phyloP scores from a whole-genome alignment of 1,284 basidiomycete species.

The Dichomitus squalens region DNA sequence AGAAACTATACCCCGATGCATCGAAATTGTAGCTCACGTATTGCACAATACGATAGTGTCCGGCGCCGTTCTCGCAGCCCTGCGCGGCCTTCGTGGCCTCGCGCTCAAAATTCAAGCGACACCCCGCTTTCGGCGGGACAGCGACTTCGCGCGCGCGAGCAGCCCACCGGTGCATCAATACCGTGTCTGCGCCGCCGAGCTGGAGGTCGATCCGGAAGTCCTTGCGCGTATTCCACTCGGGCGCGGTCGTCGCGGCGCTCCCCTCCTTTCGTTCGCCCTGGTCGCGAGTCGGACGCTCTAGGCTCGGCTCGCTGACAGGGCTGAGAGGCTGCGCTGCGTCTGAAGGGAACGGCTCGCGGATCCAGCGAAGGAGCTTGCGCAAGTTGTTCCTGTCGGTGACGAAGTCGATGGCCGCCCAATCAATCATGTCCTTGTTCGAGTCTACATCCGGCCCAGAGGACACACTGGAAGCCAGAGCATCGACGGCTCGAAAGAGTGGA shows the following conservation, averaged over 20 bases:
- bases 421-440: constrained; percentile 27
- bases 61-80: constrained; percentile 8
- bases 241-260: background rate
- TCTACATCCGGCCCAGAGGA: background rate
- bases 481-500: constrained; percentile 53
- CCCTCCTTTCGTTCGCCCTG: background rate
- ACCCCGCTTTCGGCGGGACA: constrained; percentile 12
- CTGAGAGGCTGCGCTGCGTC: background rate
- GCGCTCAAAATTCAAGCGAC: constrained; percentile 10
- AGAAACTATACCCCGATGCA: too few species aligned
- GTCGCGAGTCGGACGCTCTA: background rate
- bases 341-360: background rate
- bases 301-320: background rate
- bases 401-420: constrained; percentile 54
- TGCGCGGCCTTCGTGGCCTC: background rate
- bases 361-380: constrained; percentile 58
- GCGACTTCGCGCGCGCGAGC: constrained; percentile 6
- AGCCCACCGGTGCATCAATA: constrained; percentile 49
- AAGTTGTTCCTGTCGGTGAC: constrained; percentile 62
- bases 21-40: constrained; percentile 20
- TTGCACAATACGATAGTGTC: constrained; percentile 15
- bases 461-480: constrained; percentile 37
- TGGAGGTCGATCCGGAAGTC: constrained; percentile 62
- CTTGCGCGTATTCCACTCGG: constrained; percentile 25
- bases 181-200: constrained; percentile 51